Percentiles rank a stretch among this genome's conserved stretches.
These are phyloP conservation scores for Trametes gibbosa DNA, from an alignment of 768 basidiomycete genomes.

Conservation along the genomic window DNA sequence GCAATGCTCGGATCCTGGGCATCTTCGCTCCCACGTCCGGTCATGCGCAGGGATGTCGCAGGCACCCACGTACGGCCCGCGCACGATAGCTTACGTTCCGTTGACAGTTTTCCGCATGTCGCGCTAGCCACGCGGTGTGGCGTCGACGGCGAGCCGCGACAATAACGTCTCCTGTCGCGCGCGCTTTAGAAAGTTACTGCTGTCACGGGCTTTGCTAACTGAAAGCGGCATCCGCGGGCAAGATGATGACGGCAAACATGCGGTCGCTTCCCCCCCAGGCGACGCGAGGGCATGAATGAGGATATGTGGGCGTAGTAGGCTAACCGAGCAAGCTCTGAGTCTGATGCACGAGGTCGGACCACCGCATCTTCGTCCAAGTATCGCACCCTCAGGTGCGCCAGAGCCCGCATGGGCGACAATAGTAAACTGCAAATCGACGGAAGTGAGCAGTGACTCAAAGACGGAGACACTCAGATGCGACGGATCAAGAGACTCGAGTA, in stretches of 20 bases:
- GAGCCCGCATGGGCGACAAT: not conserved
- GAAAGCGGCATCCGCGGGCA: not conserved
- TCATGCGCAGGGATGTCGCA: not conserved
- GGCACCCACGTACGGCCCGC: not conserved
- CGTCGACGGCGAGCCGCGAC: not conserved
- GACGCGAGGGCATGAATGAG: not conserved
- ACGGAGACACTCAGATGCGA: not conserved
- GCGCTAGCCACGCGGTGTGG: not conserved
- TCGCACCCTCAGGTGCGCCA: not conserved
- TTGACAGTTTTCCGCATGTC: not conserved
- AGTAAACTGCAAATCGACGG: not conserved
- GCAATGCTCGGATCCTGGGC: not conserved
- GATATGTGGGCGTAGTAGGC: constrained; percentile 4
- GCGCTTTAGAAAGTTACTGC: not conserved
- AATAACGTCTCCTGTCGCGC: not conserved
- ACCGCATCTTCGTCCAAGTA: not conserved
- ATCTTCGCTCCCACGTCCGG: not conserved
- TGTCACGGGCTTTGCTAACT: not conserved
- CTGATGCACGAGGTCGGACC: constrained; percentile 2
- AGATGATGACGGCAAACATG: too few relatives aligned
- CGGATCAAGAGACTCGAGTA: not conserved
- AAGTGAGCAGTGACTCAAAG: not conserved
- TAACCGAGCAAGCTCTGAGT: not conserved
- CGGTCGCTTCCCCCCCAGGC: not conserved
- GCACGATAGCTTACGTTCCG: not conserved